Evolutionary conservation across 345 rosid genomes (phyloP).

Genomic region (Mallotus nudiflorus): DNA sequence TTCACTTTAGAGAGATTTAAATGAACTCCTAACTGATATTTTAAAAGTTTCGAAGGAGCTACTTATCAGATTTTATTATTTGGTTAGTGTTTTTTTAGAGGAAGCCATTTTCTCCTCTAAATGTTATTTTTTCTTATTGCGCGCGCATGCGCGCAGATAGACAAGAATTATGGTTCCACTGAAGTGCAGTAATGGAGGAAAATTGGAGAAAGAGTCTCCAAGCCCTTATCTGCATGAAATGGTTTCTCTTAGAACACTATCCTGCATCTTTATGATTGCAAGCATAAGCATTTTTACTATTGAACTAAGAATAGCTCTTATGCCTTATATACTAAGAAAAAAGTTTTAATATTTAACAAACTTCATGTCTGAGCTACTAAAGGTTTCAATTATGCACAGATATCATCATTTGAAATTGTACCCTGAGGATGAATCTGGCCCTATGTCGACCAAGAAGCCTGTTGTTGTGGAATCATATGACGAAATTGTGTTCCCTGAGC

Average conservation of each 20-base stretch:
- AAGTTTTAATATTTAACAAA: neutral
- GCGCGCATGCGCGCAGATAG: neutral
- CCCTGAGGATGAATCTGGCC: constrained; percentile 34
- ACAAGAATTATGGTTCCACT: neutral
- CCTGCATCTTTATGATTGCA: neutral
- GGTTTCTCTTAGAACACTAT: neutral
- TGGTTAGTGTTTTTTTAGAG: neutral
- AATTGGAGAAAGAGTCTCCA: neutral
- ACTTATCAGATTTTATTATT: neutral
- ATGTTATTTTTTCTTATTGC: neutral
- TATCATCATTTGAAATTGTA: constrained; percentile 35
- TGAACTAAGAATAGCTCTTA: neutral
- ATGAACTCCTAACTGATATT: neutral
- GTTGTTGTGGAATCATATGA: constrained; percentile 37
- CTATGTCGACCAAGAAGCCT: constrained; percentile 34
- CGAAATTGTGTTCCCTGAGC: constrained; percentile 37
- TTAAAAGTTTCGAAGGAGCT: neutral
- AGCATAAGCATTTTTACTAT: neutral
- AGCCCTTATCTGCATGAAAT: neutral
- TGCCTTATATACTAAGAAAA: neutral
- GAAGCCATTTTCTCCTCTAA: neutral
- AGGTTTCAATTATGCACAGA: constrained; percentile 8
- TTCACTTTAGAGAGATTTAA: neutral
- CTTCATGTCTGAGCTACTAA: neutral
- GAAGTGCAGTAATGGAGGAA: neutral